phyloP scores from a whole-genome alignment of 1,139 yeast genomes.

The Pneumocystis canis region DNA sequence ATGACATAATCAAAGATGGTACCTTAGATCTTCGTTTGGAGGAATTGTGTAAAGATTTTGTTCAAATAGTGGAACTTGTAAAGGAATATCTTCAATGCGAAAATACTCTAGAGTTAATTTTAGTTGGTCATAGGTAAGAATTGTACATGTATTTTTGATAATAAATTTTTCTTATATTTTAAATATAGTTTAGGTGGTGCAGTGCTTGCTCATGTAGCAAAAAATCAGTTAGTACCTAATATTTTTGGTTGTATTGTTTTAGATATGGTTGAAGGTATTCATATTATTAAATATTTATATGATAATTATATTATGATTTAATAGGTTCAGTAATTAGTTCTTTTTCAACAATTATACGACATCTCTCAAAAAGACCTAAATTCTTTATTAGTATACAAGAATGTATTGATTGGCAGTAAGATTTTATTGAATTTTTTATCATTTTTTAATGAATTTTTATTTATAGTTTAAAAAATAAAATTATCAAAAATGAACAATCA shows the following conservation, averaged over 20 bases:
- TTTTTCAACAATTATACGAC: slow-evolving; percentile 47
- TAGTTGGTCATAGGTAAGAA: slow-evolving; percentile 61
- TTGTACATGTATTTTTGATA: not conserved
- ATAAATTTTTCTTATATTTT: not conserved
- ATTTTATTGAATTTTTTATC: not conserved
- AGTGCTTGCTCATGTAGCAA: slow-evolving; percentile 42
- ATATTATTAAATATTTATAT: not conserved
- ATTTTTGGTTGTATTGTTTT: slow-evolving; percentile 53
- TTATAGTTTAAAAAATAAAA: slow-evolving; percentile 28
- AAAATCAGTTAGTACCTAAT: slow-evolving; percentile 20
- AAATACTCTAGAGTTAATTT: slow-evolving; percentile 30
- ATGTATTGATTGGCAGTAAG: slow-evolving; percentile 74
- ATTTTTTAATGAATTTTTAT: too few species aligned
- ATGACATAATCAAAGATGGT: slow-evolving; percentile 20
- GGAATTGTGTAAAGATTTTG: slow-evolving; percentile 44
- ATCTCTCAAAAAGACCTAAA: slow-evolving; percentile 48
- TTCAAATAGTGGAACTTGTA: slow-evolving; percentile 33
- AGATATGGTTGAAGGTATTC: slow-evolving; percentile 75
- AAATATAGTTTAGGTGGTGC: slow-evolving; percentile 61
- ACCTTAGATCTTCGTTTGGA: slow-evolving; percentile 34
- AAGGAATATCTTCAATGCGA: slow-evolving; percentile 11
- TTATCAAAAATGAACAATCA: slow-evolving; percentile 41
- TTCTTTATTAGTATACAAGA: slow-evolving; percentile 36
- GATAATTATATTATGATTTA: not conserved
- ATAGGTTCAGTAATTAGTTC: slow-evolving; percentile 52